Evolutionary conservation across 768 basidiomycete species (phyloP).

Genomic region (Lactifluus piperatus): DNA sequence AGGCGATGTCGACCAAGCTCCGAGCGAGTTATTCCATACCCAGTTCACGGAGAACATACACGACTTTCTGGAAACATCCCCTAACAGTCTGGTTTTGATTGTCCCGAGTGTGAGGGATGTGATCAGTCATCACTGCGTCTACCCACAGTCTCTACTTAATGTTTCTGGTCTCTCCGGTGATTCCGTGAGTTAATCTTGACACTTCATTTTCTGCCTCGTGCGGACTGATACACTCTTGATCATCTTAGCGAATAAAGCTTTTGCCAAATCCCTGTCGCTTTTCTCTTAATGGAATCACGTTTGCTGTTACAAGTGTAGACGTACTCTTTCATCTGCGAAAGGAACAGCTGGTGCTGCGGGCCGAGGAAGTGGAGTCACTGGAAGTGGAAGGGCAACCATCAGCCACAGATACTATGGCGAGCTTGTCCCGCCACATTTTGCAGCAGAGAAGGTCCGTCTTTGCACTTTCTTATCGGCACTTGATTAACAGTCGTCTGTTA

Average conservation of each 20-base stretch:
- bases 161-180: slow-evolving; percentile 34
- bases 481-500: slow-evolving; percentile 26
- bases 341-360: slow-evolving; percentile 68
- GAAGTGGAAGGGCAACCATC: slow-evolving; percentile 32
- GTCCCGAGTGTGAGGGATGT: slow-evolving; percentile 81
- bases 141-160: slow-evolving; percentile 69
- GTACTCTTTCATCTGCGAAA: slow-evolving; percentile 82
- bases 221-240: neutral
- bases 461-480: neutral
- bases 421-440: slow-evolving; percentile 69
- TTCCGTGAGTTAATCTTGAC: slow-evolving; percentile 35
- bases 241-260: slow-evolving; percentile 56
- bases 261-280: slow-evolving; percentile 86
- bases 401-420: slow-evolving; percentile 66
- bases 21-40: slow-evolving; percentile 56
- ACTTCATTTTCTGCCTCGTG: neutral
- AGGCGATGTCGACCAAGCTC: slow-evolving; percentile 63
- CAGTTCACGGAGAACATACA: slow-evolving; percentile 52
- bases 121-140: slow-evolving; percentile 69
- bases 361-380: slow-evolving; percentile 50
- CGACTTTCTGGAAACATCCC: slow-evolving; percentile 48
- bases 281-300: slow-evolving; percentile 72
- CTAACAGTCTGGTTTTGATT: slow-evolving; percentile 64
- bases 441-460: slow-evolving; percentile 71
- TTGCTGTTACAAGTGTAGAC: slow-evolving; percentile 80